Evolutionary conservation across 2,329 filamentous ascomycete genomes (phyloP).

Genomic region (Paracoccidioides brasiliensis): DNA sequence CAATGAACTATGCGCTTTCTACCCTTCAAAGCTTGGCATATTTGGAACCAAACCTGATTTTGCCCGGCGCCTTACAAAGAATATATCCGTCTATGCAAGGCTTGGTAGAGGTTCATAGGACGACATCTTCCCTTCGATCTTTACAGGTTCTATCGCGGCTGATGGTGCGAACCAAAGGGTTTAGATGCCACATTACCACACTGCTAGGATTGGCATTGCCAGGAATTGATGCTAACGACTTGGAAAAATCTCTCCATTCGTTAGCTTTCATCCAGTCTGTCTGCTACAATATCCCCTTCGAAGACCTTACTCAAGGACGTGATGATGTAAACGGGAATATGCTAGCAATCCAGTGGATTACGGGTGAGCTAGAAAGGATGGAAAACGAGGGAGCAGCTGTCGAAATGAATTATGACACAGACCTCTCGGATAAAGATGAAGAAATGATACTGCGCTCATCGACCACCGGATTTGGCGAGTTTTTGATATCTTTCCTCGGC

Average conservation of each 20-base stretch:
- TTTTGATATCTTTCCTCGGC: constrained; percentile 76
- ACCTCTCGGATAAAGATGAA: constrained; percentile 76
- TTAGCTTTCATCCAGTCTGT: constrained; percentile 91
- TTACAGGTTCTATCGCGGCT: constrained; percentile 84
- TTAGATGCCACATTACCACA: constrained; percentile 88
- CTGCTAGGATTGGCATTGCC: constrained; percentile 84
- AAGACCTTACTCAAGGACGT: constrained; percentile 59
- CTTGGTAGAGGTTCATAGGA: constrained; percentile 90
- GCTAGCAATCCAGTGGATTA: constrained; percentile 84
- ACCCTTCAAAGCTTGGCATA: constrained; percentile 81
- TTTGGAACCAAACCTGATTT: constrained; percentile 77
- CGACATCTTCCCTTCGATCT: constrained; percentile 81
- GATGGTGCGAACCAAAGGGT: constrained; percentile 90
- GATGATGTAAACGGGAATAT: constrained; percentile 58
- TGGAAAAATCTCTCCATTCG: constrained; percentile 91
- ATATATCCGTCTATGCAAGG: constrained; percentile 97
- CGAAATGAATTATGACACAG: constrained; percentile 69
- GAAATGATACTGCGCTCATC: constrained; percentile 81
- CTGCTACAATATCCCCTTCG: constrained; percentile 89
- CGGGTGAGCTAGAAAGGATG: constrained; percentile 85
- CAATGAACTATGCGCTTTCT: constrained; percentile 82
- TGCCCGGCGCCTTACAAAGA: constrained; percentile 84
- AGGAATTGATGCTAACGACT: constrained; percentile 92
- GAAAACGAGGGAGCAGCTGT: constrained; percentile 76
- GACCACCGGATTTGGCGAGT: constrained; percentile 86